phyloP scores from a whole-genome alignment of 2,329 filamentous ascomycete species.

The Colletotrichum lupini region DNA sequence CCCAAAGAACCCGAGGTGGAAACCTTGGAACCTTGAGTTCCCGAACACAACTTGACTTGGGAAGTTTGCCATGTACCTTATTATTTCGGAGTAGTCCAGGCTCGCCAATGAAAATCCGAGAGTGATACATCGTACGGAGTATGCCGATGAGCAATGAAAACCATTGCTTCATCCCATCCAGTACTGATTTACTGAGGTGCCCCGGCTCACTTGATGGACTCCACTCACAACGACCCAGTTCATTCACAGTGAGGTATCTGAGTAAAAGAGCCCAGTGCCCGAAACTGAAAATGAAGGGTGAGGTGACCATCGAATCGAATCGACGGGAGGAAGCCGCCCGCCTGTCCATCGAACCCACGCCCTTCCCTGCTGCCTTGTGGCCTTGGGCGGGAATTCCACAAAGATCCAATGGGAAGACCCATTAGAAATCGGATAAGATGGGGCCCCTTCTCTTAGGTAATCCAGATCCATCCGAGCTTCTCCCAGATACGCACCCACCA shows the following conservation, averaged over 20 bases:
- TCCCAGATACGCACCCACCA: constrained; percentile 12
- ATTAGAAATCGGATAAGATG: constrained; percentile 13
- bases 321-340: too few species aligned
- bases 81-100: background rate
- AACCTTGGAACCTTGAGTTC: too few species aligned
- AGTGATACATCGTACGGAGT: background rate
- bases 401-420: constrained; percentile 11
- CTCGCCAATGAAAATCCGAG: background rate
- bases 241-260: background rate
- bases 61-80: background rate
- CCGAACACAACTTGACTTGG: background rate
- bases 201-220: background rate
- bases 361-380: constrained; percentile 8
- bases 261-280: too few species aligned
- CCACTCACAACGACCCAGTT: background rate
- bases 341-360: background rate
- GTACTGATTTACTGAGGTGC: background rate
- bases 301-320: too few species aligned
- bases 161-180: background rate
- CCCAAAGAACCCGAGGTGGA: background rate
- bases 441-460: constrained; percentile 6
- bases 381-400: background rate
- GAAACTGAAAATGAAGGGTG: too few species aligned
- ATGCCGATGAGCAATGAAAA: too few species aligned
- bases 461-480: constrained; percentile 21